Evolutionary conservation across 1,139 yeast species (phyloP).

Genomic region (Saccharomycopsis hybrid): DNA sequence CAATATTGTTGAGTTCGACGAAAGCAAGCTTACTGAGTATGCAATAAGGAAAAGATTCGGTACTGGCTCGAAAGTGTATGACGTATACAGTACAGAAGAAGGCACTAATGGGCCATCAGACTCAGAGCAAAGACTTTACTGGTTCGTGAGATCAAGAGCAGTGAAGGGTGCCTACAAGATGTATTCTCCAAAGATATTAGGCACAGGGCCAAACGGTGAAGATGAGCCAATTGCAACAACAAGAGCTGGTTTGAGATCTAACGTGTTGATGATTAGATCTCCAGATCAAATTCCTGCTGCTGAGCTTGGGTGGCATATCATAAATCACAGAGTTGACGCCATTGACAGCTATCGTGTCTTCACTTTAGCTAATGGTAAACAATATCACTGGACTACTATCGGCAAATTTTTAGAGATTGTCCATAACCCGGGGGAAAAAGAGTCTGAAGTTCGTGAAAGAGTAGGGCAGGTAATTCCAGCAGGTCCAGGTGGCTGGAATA

Average conservation of each 20-base stretch:
- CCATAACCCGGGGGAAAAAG: constrained; percentile 51
- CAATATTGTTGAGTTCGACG: constrained; percentile 38
- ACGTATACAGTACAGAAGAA: constrained; percentile 44
- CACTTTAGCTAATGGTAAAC: constrained; percentile 49
- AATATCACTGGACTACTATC: constrained; percentile 59
- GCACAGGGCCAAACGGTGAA: constrained; percentile 40
- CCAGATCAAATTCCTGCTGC: constrained; percentile 42
- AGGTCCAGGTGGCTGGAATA: constrained; percentile 46
- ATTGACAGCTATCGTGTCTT: constrained; percentile 54
- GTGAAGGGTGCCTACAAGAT: constrained; percentile 59
- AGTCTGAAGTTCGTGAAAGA: constrained; percentile 55
- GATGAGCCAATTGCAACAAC: constrained; percentile 53
- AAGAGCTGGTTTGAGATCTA: constrained; percentile 55
- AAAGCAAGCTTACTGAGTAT: constrained; percentile 34
- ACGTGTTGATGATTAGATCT: constrained; percentile 42
- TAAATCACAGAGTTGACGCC: constrained; percentile 56
- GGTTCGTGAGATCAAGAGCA: constrained; percentile 53
- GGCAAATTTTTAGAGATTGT: constrained; percentile 55
- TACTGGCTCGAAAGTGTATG: constrained; percentile 49
- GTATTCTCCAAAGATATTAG: constrained; percentile 37
- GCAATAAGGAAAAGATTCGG: constrained; percentile 50
- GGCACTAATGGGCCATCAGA: constrained; percentile 32
- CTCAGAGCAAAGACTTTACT: constrained; percentile 38
- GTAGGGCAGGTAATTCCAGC: constrained; percentile 47
- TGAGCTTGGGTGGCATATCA: constrained; percentile 59